Percentiles rank a stretch among this genome's conserved stretches.
phyloP scores from a whole-genome alignment of 306 rosid species.

The Erythrophleum fordii region DNA sequence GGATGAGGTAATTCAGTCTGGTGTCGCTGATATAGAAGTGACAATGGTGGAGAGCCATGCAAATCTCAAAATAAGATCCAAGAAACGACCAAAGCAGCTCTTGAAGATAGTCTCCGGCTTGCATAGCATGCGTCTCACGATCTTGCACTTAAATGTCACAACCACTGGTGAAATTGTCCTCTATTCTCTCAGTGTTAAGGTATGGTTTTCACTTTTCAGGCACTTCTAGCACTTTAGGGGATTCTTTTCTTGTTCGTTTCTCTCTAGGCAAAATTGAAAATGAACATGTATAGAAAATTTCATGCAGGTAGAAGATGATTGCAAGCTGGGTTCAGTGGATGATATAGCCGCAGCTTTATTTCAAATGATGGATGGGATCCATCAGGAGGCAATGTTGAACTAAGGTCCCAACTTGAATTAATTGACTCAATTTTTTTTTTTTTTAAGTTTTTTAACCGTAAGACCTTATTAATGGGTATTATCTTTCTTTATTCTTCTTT shows the following conservation, averaged over 20 bases:
- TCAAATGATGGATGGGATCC: conserved; percentile 73
- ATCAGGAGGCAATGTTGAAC: conserved; percentile 65
- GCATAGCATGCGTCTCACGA: conserved; percentile 71
- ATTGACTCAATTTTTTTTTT: conserved; percentile 14
- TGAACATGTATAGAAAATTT: conserved; percentile 1
- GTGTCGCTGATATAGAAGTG: conserved; percentile 83
- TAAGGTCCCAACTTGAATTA: conserved; percentile 36
- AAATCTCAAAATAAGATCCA: conserved; percentile 77
- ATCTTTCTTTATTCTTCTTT: conserved; percentile 21
- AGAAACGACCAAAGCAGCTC: conserved; percentile 72
- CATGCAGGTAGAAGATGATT: conserved; percentile 84
- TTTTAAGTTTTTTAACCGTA: neutral
- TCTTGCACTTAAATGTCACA: conserved; percentile 84
- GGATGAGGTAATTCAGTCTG: conserved; percentile 36
- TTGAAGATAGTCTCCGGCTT: conserved; percentile 72
- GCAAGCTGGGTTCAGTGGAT: conserved; percentile 82
- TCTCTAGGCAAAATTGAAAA: neutral
- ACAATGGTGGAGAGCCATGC: conserved; percentile 96
- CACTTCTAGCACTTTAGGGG: no score
- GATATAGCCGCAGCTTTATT: conserved; percentile 84
- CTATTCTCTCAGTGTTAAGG: conserved; percentile 86
- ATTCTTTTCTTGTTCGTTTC: neutral
- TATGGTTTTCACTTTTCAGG: conserved; percentile 5
- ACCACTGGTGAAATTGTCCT: conserved; percentile 63
- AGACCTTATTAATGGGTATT: conserved; percentile 35